Evolutionary conservation across 352 stramenopile genomes (phyloP).

Genomic region (Globisporangium canariense): DNA sequence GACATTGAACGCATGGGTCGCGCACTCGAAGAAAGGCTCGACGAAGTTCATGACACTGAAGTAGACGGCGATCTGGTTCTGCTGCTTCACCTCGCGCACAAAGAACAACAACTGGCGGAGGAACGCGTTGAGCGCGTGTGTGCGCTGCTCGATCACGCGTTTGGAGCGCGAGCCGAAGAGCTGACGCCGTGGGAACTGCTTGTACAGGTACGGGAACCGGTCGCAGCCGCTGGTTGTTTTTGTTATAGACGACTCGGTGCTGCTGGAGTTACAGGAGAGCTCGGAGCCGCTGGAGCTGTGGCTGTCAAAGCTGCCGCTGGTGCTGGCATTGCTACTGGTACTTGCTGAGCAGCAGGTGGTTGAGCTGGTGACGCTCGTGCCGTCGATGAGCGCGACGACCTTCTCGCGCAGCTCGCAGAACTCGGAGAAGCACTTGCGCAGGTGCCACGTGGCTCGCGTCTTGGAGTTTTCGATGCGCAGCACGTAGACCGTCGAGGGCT

Average conservation of each 20-base stretch:
- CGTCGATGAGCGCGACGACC: slow-evolving; percentile 56
- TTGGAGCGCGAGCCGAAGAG: slow-evolving; percentile 68
- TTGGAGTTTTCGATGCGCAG: slow-evolving; percentile 51
- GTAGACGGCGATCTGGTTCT: slow-evolving; percentile 63
- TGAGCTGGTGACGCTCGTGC: slow-evolving; percentile 19
- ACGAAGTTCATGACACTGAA: slow-evolving; percentile 72
- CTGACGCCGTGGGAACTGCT: slow-evolving; percentile 60
- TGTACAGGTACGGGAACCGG: slow-evolving; percentile 59
- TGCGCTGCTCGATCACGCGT: slow-evolving; percentile 64
- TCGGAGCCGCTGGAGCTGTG: slow-evolving; percentile 15
- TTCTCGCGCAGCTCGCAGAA: slow-evolving; percentile 74
- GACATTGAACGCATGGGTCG: slow-evolving; percentile 23
- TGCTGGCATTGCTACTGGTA: slow-evolving; percentile 10
- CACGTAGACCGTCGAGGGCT: slow-evolving; percentile 76
- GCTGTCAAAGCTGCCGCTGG: slow-evolving; percentile 4
- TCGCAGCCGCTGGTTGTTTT: slow-evolving; percentile 24
- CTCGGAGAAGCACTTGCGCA: slow-evolving; percentile 70
- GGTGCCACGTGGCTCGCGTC: slow-evolving; percentile 46
- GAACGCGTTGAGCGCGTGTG: slow-evolving; percentile 56
- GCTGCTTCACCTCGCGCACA: slow-evolving; percentile 48
- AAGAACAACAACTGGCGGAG: slow-evolving; percentile 52
- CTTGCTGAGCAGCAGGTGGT: not conserved
- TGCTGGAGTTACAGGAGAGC: slow-evolving; percentile 1
- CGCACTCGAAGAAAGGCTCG: slow-evolving; percentile 60
- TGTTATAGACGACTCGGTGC: slow-evolving; percentile 15